Evolutionary conservation across 345 rosid species (phyloP).

Genomic region (Anacardium occidentale): DNA sequence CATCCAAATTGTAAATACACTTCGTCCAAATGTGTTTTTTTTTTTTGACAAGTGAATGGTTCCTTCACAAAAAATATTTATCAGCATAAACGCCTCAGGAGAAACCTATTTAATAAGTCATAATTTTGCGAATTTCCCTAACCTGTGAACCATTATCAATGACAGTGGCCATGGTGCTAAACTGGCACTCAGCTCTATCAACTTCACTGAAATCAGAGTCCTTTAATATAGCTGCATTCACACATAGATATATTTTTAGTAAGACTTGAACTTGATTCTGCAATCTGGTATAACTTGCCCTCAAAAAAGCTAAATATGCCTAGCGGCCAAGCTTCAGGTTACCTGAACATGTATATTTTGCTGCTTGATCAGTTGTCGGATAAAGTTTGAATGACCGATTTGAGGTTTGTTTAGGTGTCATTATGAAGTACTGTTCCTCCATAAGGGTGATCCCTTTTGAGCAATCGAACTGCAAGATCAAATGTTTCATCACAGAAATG

Average conservation of each 20-base stretch:
- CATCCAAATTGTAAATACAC: neutral
- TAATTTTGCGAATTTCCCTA: conserved; percentile 2
- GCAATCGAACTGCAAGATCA: conserved; percentile 71
- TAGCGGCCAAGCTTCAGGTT: conserved; percentile 11
- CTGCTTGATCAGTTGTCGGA: conserved; percentile 83
- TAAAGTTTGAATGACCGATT: conserved; percentile 71
- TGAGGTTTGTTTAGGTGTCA: conserved; percentile 66
- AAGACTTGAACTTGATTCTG: conserved; percentile 1
- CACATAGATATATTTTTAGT: conserved; percentile 2
- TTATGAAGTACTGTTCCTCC: conserved; percentile 93
- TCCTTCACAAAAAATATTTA: neutral
- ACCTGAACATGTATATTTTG: conserved; percentile 73
- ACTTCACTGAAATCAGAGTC: conserved; percentile 81
- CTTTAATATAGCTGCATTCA: conserved; percentile 73
- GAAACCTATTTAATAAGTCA: neutral
- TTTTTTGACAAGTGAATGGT: neutral
- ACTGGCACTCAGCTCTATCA: conserved; percentile 90
- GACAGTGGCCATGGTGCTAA: conserved; percentile 75
- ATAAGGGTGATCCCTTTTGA: conserved; percentile 66
- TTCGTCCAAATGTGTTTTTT: neutral
- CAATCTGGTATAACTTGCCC: conserved; percentile 7
- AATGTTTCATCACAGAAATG: conserved; percentile 15
- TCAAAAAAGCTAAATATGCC: neutral
- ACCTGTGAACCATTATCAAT: conserved; percentile 92
- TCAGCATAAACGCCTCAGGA: neutral